A percentile compares a stretch with the other conserved stretches of the same genome.
Conservation (phyloP, 2,329 filamentous ascomycete genomes). For the Aspergillus bombycis region DNA sequence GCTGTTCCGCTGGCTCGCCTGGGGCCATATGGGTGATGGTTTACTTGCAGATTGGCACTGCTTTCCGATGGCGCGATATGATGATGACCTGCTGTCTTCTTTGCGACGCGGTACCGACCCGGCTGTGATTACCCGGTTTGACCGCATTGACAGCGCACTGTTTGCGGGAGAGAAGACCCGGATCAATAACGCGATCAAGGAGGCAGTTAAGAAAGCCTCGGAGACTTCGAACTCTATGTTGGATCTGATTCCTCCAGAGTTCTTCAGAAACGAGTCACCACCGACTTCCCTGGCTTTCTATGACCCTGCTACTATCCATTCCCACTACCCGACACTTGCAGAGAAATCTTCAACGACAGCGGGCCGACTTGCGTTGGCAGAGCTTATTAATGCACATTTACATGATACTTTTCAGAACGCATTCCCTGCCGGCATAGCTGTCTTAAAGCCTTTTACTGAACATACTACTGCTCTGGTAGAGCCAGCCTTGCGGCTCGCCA, state of each 20-base stretch:
- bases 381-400: constrained; percentile 81
- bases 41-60: constrained; percentile 78
- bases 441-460: constrained; percentile 77
- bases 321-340: constrained; percentile 68
- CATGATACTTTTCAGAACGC: constrained; percentile 82
- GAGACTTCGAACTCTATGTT: constrained; percentile 66
- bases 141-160: constrained; percentile 70
- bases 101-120: constrained; percentile 77
- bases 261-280: constrained; percentile 69
- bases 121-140: constrained; percentile 69
- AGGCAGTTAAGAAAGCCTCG: constrained; percentile 59
- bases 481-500: constrained; percentile 72
- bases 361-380: constrained; percentile 68
- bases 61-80: constrained; percentile 77
- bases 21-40: constrained; percentile 87
- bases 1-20: constrained; percentile 84
- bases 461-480: constrained; percentile 74
- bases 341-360: constrained; percentile 62
- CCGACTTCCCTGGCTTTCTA: constrained; percentile 78
- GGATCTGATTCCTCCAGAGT: constrained; percentile 60
- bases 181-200: constrained; percentile 65
- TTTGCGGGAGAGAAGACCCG: constrained; percentile 70
- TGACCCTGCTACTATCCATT: constrained; percentile 62
- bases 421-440: constrained; percentile 75
- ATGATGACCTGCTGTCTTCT: constrained; percentile 72